These are phyloP conservation scores for Geosmithia morbida DNA, from an alignment of 2,329 filamentous ascomycete genomes.

Conservation along the genomic window DNA sequence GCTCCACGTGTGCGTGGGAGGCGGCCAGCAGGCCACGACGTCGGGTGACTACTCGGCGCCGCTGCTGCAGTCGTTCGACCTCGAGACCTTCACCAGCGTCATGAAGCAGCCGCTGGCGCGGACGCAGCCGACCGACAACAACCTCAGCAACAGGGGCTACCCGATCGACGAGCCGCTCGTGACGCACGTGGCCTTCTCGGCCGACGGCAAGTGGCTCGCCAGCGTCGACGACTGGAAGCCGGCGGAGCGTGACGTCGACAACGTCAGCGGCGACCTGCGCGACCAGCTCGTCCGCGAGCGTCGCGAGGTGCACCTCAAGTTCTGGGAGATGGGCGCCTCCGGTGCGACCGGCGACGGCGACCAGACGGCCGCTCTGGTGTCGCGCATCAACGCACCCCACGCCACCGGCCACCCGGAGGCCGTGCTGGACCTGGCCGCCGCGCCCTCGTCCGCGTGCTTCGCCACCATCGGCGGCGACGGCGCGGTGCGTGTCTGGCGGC, in stretches of 20 bases:
- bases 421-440: conserved; percentile 59
- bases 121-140: conserved; percentile 74
- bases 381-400: conserved; percentile 76
- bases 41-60: conserved; percentile 36
- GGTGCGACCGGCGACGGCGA: conserved; percentile 8
- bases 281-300: conserved; percentile 34
- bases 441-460: conserved; percentile 57
- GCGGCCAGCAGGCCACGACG: conserved; percentile 40
- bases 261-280: conserved; percentile 16
- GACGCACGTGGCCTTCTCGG: conserved; percentile 58
- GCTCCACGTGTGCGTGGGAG: conserved; percentile 54
- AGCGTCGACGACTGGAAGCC: conserved; percentile 88
- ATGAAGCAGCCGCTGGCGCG: conserved; percentile 80
- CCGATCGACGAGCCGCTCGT: conserved; percentile 67
- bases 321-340: conserved; percentile 59
- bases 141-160: conserved; percentile 56
- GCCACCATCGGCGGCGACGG: conserved; percentile 76
- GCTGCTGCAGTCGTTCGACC: conserved; percentile 71
- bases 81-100: conserved; percentile 63
- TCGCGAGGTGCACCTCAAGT: conserved; percentile 73
- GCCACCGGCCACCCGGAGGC: conserved; percentile 36
- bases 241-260: conserved; percentile 50
- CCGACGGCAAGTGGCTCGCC: conserved; percentile 77
- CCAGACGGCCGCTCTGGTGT: conserved; percentile 55
- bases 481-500: conserved; percentile 67